Evolutionary conservation across 108 stramenopile genomes (phyloP).

Genomic region (Aureococcus anophagefferens): DNA sequence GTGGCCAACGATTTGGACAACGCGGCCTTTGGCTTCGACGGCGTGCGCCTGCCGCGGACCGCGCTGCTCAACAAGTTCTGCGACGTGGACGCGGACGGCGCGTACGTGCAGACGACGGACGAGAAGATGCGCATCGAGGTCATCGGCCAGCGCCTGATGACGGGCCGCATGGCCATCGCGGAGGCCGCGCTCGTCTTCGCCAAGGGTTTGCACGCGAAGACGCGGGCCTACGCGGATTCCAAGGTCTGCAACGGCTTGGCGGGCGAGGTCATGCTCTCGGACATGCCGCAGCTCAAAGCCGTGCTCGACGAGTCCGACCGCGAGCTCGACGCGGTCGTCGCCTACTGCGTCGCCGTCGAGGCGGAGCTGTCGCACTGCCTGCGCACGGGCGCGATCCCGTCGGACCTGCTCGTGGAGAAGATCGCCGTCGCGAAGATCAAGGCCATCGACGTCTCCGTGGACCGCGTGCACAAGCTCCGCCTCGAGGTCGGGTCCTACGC

Average conservation of each 20-base stretch:
- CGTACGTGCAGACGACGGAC: slow-evolving; percentile 24
- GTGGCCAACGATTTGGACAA: slow-evolving; percentile 32
- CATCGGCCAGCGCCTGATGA: slow-evolving; percentile 28
- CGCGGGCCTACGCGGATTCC: slow-evolving; percentile 3
- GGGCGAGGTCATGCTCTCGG: slow-evolving; percentile 7
- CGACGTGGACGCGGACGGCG: slow-evolving; percentile 12
- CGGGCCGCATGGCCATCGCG: slow-evolving; percentile 27
- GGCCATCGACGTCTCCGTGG: slow-evolving; percentile 10
- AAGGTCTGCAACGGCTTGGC: slow-evolving; percentile 13
- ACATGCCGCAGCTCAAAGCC: slow-evolving; percentile 12
- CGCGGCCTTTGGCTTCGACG: slow-evolving; percentile 20
- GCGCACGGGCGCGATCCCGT: slow-evolving; percentile 6
- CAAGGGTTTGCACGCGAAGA: slow-evolving; percentile 6
- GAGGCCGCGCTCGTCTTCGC: slow-evolving; percentile 18
- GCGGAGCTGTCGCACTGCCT: no score
- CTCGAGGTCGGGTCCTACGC: slow-evolving; percentile 25
- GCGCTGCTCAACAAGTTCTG: slow-evolving; percentile 21
- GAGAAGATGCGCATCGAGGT: slow-evolving; percentile 25
- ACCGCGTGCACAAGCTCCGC: slow-evolving; percentile 12
- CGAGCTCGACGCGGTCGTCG: not conserved
- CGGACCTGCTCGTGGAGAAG: slow-evolving; percentile 19
- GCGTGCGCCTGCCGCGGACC: slow-evolving; percentile 8
- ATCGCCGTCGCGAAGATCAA: slow-evolving; percentile 25
- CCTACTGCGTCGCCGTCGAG: not conserved
- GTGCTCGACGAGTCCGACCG: no score